phyloP scores from a whole-genome alignment of 495 filamentous ascomycete species.

The Talaromyces adpressus region DNA sequence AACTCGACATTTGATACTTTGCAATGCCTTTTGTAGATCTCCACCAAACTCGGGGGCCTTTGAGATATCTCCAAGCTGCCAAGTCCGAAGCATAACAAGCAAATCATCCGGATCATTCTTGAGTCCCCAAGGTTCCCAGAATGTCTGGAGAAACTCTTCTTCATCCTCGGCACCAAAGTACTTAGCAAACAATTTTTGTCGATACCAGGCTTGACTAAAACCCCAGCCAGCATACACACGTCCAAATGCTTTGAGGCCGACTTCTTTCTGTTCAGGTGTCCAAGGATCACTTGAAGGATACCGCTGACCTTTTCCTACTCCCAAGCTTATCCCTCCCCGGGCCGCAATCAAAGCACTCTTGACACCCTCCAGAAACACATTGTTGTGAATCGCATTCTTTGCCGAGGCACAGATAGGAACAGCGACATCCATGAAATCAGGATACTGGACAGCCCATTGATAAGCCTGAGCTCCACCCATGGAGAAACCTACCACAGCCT shows the following conservation, averaged over 20 bases:
- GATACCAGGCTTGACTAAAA: constrained; percentile 66
- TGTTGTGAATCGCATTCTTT: constrained; percentile 61
- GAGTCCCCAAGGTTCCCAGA: constrained; percentile 66
- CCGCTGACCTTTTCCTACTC: constrained; percentile 22
- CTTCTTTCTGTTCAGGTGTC: constrained; percentile 47
- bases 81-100: constrained; percentile 62
- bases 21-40: constrained; percentile 57
- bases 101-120: constrained; percentile 63
- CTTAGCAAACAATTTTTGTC: constrained; percentile 56
- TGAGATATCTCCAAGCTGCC: constrained; percentile 63
- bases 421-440: constrained; percentile 59
- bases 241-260: constrained; percentile 62
- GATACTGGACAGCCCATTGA: constrained; percentile 68
- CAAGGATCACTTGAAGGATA: constrained; percentile 33
- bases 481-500: constrained; percentile 61
- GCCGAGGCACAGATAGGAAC: constrained; percentile 65
- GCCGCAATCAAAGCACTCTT: constrained; percentile 59
- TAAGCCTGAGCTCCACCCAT: constrained; percentile 65
- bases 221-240: constrained; percentile 73
- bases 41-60: constrained; percentile 57
- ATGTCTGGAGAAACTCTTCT: constrained; percentile 63
- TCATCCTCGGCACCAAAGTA: constrained; percentile 52
- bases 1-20: constrained; percentile 59
- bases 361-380: constrained; percentile 67
- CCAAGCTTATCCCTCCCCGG: constrained; percentile 38